Base-by-base conservation (phyloP, 78 protist genomes). In the Dictyostelium firmibasis region DNA sequence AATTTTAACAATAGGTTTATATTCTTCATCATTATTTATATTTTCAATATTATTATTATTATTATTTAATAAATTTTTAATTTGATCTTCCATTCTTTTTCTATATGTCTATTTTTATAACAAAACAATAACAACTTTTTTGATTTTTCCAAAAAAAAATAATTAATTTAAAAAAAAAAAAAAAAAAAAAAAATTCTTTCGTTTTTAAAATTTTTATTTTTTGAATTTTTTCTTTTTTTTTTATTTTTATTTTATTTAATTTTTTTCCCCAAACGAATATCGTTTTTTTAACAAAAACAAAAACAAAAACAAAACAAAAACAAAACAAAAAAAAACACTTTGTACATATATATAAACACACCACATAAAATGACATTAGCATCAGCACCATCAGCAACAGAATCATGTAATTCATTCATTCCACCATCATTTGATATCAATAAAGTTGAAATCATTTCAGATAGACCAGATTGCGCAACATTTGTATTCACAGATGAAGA, bases 401-500 rank as follows among this genome's bases (percentile, higher is more conserved):
- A 81, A 11, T 44, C 86, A 44, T 81, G 86, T 57, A 81, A 81
- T 23, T 81, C 88, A 64, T 60, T 83, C 7, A 83, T 64, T 41
- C 76, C 78, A 60, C 88, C 88, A 64, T 35, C 78, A 23, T 83
- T 83, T 25, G 62, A 67, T n/a, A 79, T 60, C 4, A 86, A 74
- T 77, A 86, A 86, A 86, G 78, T 86, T 3, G 92, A 86, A 77
- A 67, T 86, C 76, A 69, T 89, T 62, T 74, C 96, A 86, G 96
- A 74, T 38, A 74, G 96, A 84, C 75, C 76, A 86, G 92, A 92
- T 85, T 92, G 83, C 41, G 91, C 96, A 47, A 92, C 96, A 6
- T 92, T 84, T 86, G 47, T 92, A n/a, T 84, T 92, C 29, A 81
- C 83, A 57, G 96, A 92, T 6, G 96, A 92, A 62, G 96, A 92